Conservation (phyloP, 176 grass and related monocot genomes). For the Musa itinerans region DNA sequence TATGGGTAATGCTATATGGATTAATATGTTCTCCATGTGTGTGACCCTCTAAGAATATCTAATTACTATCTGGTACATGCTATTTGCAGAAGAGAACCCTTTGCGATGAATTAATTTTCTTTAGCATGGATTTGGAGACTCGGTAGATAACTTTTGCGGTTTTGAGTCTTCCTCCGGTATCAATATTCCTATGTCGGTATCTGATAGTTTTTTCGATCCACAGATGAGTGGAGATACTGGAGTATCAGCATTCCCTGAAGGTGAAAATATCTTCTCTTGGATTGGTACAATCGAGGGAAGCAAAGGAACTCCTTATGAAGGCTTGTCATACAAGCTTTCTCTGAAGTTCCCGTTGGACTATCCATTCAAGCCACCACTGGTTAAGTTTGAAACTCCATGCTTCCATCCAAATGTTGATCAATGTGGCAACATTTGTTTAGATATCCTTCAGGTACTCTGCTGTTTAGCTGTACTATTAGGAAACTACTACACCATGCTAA, state of each 20-base stretch:
- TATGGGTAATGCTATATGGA: too few species aligned
- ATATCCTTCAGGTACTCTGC: constrained; percentile 26
- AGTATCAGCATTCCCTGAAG: constrained; percentile 33
- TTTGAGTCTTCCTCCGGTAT: background rate
- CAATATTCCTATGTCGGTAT: background rate
- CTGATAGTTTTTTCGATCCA: background rate
- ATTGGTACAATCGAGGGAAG: constrained; percentile 33
- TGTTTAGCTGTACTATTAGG: background rate
- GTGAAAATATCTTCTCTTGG: constrained; percentile 33
- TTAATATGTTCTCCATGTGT: too few species aligned
- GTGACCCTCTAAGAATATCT: too few species aligned
- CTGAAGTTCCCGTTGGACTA: constrained; percentile 25
- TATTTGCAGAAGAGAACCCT: too few species aligned
- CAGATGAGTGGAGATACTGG: constrained; percentile 31
- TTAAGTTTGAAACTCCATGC: constrained; percentile 32
- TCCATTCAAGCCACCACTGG: constrained; percentile 29
- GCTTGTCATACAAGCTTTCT: constrained; percentile 26
- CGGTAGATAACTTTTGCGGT: too few species aligned
- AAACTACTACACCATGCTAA: background rate
- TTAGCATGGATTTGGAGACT: too few species aligned
- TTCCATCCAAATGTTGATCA: constrained; percentile 36
- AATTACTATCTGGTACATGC: too few species aligned
- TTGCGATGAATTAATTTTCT: too few species aligned
- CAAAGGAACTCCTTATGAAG: constrained; percentile 31
- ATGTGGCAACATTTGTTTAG: constrained; percentile 33